phyloP scores from a whole-genome alignment of 2,329 filamentous ascomycete genomes.

The Diaporthe ilicicola region DNA sequence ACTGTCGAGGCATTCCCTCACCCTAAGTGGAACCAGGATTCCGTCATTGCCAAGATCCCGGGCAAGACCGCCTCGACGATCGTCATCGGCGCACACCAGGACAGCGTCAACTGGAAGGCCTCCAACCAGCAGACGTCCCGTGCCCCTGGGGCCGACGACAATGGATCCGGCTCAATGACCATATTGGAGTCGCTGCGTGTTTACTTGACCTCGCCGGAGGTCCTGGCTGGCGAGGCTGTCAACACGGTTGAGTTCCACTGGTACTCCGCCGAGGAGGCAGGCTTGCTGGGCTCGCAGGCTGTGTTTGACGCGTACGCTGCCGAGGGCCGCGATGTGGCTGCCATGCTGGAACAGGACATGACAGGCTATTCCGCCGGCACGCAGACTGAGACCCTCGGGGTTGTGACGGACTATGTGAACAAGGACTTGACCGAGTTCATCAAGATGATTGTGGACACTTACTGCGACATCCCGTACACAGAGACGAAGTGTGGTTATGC shows the following conservation, averaged over 20 bases:
- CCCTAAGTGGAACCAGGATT: conserved; percentile 73
- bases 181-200: conserved; percentile 81
- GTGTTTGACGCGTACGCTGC: conserved; percentile 50
- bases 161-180: conserved; percentile 80
- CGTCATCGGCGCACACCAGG: conserved; percentile 81
- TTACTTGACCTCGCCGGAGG: conserved; percentile 69
- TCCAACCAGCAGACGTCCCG: conserved; percentile 62
- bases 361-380: conserved; percentile 47
- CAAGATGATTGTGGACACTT: conserved; percentile 45
- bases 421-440: conserved; percentile 46
- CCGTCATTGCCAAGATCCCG: conserved; percentile 81
- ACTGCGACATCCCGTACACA: conserved; percentile 66
- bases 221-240: conserved; percentile 69
- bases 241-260: conserved; percentile 82
- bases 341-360: conserved; percentile 56
- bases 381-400: conserved; percentile 44
- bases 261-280: conserved; percentile 68
- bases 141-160: conserved; percentile 79
- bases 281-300: conserved; percentile 75
- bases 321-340: conserved; percentile 45
- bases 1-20: conserved; percentile 66
- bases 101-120: conserved; percentile 81
- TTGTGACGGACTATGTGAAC: conserved; percentile 52
- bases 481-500: conserved; percentile 91
- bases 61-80: conserved; percentile 75